These are phyloP conservation scores for Paecilomyces fulvus DNA, from an alignment of 2,329 filamentous ascomycete genomes.

Conservation along the genomic window DNA sequence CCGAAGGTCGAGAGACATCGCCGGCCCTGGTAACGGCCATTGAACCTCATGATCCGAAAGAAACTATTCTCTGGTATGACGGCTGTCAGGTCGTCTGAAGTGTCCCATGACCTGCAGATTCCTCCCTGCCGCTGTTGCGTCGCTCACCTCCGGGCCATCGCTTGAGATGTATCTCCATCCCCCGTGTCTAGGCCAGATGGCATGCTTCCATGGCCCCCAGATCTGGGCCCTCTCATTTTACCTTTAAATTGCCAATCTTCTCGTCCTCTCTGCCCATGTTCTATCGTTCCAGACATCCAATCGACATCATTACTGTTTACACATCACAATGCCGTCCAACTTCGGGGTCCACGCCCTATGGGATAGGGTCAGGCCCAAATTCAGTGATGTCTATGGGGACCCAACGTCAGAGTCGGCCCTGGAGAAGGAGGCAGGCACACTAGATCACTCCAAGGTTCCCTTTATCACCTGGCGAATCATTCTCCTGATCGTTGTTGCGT, in stretches of 20 bases:
- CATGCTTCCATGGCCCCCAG: neutral
- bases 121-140: neutral
- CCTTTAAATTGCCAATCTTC: neutral
- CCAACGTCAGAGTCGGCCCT: constrained; percentile 21
- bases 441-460: constrained; percentile 36
- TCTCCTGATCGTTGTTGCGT: constrained; percentile 37
- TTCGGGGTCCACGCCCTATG: neutral
- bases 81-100: neutral
- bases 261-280: neutral
- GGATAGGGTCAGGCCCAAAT: neutral
- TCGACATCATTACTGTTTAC: neutral
- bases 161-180: neutral
- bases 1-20: neutral
- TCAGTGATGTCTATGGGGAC: neutral
- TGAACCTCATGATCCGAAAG: neutral
- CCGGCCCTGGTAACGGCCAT: neutral
- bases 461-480: constrained; percentile 36
- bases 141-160: neutral
- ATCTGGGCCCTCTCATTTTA: neutral
- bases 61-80: neutral
- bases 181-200: neutral
- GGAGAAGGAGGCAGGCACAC: constrained; percentile 24
- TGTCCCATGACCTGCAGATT: neutral
- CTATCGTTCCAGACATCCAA: neutral
- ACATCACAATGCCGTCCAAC: neutral